phyloP scores from a whole-genome alignment of 2,329 filamentous ascomycete species.

The Hymenotorrendiella dingleyae region DNA sequence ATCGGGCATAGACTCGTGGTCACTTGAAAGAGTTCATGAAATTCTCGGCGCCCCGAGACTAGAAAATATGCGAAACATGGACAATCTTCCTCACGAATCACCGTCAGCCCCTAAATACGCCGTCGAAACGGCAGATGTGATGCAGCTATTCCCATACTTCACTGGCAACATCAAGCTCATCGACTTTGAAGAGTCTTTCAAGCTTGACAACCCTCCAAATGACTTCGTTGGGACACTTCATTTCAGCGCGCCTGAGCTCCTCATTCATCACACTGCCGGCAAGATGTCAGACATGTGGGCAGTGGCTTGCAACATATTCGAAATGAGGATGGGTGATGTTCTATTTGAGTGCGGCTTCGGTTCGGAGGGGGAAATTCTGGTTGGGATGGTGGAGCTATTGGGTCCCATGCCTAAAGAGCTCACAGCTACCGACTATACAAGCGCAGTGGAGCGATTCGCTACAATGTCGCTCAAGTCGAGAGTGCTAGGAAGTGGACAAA shows the following conservation, averaged over 20 bases:
- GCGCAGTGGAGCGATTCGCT: no score
- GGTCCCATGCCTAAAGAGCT: neutral
- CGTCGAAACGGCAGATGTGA: neutral
- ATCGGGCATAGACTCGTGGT: neutral
- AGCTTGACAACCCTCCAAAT: neutral
- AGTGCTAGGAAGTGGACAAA: no score
- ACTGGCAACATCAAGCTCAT: slow-evolving; percentile 10
- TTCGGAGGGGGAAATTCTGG: neutral
- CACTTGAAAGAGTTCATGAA: neutral
- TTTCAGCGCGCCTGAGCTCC: neutral
- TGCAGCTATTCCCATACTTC: neutral
- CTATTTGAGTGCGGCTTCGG: neutral
- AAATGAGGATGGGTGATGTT: neutral
- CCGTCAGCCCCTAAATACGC: neutral
- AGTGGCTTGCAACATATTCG: slow-evolving; percentile 1
- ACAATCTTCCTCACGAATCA: neutral
- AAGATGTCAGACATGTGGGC: slow-evolving; percentile 4
- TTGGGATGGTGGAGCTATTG: neutral
- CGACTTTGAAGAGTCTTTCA: slow-evolving; percentile 6
- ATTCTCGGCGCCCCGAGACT: neutral
- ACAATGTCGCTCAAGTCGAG: no score
- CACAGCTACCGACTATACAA: no score
- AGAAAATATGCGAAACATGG: neutral
- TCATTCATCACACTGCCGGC: neutral
- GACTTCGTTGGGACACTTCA: neutral